Evolutionary conservation across 2,329 filamentous ascomycete genomes (phyloP).

Genomic region (Cercospora sp.): DNA sequence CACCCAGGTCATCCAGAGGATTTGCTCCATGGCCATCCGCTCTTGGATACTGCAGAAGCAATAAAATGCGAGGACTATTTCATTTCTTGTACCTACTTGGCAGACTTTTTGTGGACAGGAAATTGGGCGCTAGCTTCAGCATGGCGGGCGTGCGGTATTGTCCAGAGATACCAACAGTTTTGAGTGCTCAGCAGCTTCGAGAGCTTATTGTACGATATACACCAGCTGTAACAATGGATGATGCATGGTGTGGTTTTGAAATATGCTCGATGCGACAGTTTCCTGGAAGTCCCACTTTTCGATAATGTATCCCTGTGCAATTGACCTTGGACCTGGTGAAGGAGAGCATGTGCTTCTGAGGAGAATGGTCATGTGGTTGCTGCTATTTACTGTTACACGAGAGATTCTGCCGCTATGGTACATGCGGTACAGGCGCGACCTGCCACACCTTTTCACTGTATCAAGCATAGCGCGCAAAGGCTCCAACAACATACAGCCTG

Average conservation of each 20-base stretch:
- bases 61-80: slow-evolving; percentile 15
- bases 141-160: background rate
- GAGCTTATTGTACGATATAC: slow-evolving; percentile 6
- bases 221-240: background rate
- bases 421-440: background rate
- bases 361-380: background rate
- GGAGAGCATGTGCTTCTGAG: background rate
- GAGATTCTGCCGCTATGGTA: background rate
- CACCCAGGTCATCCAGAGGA: slow-evolving; percentile 50
- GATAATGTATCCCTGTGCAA: background rate
- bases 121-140: background rate
- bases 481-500: background rate
- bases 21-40: slow-evolving; percentile 52
- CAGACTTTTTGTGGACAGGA: slow-evolving; percentile 6
- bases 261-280: background rate
- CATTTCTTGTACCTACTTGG: slow-evolving; percentile 9
- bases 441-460: background rate
- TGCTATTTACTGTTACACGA: background rate
- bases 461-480: background rate
- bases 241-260: background rate
- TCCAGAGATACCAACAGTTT: slow-evolving; percentile 1
- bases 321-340: background rate
- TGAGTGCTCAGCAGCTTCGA: background rate
- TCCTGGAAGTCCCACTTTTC: background rate
- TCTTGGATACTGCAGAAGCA: slow-evolving; percentile 43